Evolutionary conservation across 192 early-diverging fungal genomes (phyloP).

Genomic region (Globomyces pollinis-pini): DNA sequence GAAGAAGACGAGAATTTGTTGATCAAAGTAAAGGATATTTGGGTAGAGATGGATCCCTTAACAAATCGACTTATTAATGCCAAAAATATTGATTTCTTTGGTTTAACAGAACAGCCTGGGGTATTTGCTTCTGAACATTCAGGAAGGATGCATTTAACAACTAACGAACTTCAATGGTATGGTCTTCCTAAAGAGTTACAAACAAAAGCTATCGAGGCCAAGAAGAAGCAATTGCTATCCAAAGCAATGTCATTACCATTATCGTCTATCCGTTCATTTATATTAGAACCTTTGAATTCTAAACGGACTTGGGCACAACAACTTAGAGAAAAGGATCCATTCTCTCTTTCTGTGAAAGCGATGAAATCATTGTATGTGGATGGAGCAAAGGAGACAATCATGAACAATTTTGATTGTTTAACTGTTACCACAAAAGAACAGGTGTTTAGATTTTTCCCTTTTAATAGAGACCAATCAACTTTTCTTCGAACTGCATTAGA

Average conservation of each 20-base stretch:
- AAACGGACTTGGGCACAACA: too few relatives aligned
- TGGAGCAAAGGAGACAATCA: neutral
- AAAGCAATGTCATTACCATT: too few relatives aligned
- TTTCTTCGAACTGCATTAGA: slow-evolving; percentile 1
- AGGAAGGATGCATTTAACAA: neutral
- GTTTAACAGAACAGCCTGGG: neutral
- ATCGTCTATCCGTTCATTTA: too few relatives aligned
- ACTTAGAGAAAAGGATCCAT: too few relatives aligned
- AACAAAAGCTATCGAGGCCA: neutral
- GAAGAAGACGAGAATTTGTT: neutral
- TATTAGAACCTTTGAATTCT: too few relatives aligned
- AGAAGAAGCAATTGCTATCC: neutral
- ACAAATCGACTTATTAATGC: neutral
- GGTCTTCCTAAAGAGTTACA: neutral
- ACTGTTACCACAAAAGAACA: slow-evolving; percentile 8
- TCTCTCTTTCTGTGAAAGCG: too few relatives aligned
- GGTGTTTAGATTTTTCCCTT: slow-evolving; percentile 33
- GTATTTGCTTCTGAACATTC: neutral
- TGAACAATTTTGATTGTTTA: slow-evolving; percentile 11
- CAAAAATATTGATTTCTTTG: neutral
- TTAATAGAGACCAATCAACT: slow-evolving; percentile 24
- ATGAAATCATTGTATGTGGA: neutral
- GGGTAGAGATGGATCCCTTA: slow-evolving; percentile 3
- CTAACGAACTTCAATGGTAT: slow-evolving; percentile 2
- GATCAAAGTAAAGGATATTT: neutral